A percentile compares a stretch with the other conserved stretches of the same genome.
Conservation (phyloP, 257 asterid species). For the Nyctanthes arbortristis region DNA sequence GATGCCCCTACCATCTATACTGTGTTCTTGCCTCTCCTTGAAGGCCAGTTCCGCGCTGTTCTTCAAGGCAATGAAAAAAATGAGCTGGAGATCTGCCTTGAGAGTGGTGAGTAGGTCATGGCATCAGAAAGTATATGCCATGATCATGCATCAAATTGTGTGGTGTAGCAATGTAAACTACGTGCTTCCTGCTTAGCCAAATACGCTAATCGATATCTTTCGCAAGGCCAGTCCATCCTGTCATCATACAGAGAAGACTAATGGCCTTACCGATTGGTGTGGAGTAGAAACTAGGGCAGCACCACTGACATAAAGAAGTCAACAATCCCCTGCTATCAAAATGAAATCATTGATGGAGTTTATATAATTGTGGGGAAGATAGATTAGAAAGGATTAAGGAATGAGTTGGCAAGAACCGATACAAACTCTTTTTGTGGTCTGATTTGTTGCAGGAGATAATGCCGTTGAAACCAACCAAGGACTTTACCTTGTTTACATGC, state of each 20-base stretch:
- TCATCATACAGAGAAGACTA: slow-evolving; percentile 28
- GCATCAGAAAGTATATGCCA: slow-evolving; percentile 22
- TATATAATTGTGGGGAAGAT: slow-evolving; percentile 26
- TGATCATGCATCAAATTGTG: slow-evolving; percentile 20
- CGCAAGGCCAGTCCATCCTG: slow-evolving; percentile 10
- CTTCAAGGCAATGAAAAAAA: too few relatives aligned
- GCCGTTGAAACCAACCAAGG: slow-evolving; percentile 91
- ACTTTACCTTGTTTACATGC: slow-evolving; percentile 78
- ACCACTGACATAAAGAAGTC: slow-evolving; percentile 27
- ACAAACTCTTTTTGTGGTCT: slow-evolving; percentile 27
- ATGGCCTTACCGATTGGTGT: slow-evolving; percentile 15
- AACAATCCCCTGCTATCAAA: slow-evolving; percentile 18
- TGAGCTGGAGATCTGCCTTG: too few relatives aligned
- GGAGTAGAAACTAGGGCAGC: slow-evolving; percentile 26
- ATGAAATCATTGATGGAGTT: slow-evolving; percentile 27
- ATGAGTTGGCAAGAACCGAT: slow-evolving; percentile 25
- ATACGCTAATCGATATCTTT: slow-evolving; percentile 2
- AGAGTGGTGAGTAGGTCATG: too few relatives aligned
- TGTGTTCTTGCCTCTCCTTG: too few relatives aligned
- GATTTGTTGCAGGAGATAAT: slow-evolving; percentile 74
- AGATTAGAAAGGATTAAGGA: slow-evolving; percentile 18
- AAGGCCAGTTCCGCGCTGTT: too few relatives aligned
- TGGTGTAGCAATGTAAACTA: neutral
- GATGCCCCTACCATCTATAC: too few relatives aligned
- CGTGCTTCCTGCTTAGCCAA: slow-evolving; percentile 5